These are phyloP conservation scores for Geotrichum aggregatum DNA, from an alignment of 1,139 yeast species.

Conservation along the genomic window DNA sequence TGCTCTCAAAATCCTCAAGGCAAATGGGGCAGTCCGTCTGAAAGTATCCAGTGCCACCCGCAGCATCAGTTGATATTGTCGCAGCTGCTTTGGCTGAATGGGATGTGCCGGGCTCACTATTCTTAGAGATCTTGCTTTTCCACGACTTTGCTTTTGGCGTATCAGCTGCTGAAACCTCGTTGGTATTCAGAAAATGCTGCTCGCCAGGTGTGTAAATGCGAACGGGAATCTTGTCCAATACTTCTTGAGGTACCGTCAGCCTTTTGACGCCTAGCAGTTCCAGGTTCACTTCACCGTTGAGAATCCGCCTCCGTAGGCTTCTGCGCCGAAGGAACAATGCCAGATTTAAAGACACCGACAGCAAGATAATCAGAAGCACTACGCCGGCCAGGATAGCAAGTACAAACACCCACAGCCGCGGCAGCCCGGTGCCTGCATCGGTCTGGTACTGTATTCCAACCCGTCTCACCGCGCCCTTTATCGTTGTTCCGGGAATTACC, in stretches of 20 bases:
- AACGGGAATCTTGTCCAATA: constrained; percentile 29
- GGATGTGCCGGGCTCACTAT: not conserved
- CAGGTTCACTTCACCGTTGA: constrained; percentile 31
- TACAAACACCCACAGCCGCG: constrained; percentile 24
- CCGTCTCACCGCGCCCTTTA: constrained; percentile 9
- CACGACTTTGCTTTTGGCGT: not conserved
- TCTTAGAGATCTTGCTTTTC: not conserved
- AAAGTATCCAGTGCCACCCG: constrained; percentile 21
- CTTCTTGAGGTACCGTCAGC: constrained; percentile 28
- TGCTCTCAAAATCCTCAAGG: constrained; percentile 29
- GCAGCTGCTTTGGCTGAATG: not conserved
- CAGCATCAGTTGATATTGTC: not conserved
- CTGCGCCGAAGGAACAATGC: constrained; percentile 26
- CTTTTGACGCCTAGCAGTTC: constrained; percentile 30
- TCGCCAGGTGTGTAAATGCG: constrained; percentile 23
- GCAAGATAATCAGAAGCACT: constrained; percentile 14
- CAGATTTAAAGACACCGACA: constrained; percentile 24
- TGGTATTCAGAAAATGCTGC: constrained; percentile 15
- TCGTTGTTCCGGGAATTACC: constrained; percentile 6
- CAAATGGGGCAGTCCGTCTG: constrained; percentile 34
- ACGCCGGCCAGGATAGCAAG: constrained; percentile 23
- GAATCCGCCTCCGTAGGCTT: constrained; percentile 27
- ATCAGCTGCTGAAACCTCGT: not conserved
- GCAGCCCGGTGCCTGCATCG: constrained; percentile 3
- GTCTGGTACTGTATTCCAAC: constrained; percentile 16